Evolutionary conservation across 768 basidiomycete genomes (phyloP).

Genomic region (Pulveroboletus sp.): DNA sequence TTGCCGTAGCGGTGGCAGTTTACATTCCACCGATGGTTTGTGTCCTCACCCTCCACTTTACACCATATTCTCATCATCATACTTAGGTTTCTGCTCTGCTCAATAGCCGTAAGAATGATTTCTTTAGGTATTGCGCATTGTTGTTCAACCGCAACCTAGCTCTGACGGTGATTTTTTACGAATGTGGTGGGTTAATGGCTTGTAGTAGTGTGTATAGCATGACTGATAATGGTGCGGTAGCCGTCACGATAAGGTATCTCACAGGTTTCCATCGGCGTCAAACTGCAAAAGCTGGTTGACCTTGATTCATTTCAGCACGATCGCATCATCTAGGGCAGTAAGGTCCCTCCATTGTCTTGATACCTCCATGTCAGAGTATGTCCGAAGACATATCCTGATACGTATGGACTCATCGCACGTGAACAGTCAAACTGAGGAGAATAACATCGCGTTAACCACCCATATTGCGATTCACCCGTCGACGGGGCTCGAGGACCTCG

Average conservation of each 20-base stretch:
- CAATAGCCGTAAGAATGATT: conserved; percentile 4
- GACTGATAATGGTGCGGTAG: conserved; percentile 5
- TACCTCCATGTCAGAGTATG: background rate
- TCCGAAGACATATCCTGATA: background rate
- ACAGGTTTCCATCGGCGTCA: background rate
- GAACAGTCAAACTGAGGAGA: background rate
- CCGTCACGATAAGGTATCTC: conserved; percentile 7
- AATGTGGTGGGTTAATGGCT: conserved; percentile 1
- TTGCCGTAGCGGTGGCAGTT: conserved; percentile 6
- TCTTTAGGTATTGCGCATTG: background rate
- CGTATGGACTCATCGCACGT: background rate
- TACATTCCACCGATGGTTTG: conserved; percentile 15
- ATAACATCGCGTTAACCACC: conserved; percentile 5
- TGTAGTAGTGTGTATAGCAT: background rate
- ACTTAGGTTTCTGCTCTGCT: conserved; percentile 8
- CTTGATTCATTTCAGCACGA: background rate
- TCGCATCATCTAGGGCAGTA: conserved; percentile 13
- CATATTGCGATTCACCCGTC: conserved; percentile 2
- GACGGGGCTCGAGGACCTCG: background rate
- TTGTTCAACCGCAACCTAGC: conserved; percentile 1
- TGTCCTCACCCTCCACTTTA: background rate
- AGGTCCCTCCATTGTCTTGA: conserved; percentile 2
- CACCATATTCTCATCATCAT: background rate
- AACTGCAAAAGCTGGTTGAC: background rate
- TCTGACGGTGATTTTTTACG: background rate